A percentile compares a stretch with the other conserved stretches of the same genome.
phyloP scores from a whole-genome alignment of 768 basidiomycete genomes.

The Lepiota subincarnata region DNA sequence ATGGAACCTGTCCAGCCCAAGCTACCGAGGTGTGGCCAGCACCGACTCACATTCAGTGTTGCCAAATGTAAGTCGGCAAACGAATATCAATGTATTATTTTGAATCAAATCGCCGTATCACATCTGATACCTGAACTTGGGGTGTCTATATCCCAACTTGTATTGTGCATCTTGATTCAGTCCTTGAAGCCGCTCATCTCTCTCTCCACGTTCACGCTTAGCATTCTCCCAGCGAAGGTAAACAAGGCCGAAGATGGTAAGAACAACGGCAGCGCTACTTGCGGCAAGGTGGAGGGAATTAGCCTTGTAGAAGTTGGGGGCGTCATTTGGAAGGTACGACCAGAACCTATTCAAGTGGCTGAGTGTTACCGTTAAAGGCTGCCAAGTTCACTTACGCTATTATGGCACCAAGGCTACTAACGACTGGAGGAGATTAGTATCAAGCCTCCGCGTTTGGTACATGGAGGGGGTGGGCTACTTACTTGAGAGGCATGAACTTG shows the following conservation, averaged over 20 bases:
- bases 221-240: constrained; percentile 34
- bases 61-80: no score
- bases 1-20: no score
- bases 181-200: constrained; percentile 30
- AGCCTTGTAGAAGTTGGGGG: constrained; percentile 34
- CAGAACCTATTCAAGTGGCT: constrained; percentile 23
- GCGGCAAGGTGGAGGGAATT: constrained; percentile 14
- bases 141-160: no score
- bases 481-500: constrained; percentile 28
- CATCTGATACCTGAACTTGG: no score
- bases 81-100: no score
- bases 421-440: constrained; percentile 20
- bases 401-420: constrained; percentile 34
- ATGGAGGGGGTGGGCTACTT: no score
- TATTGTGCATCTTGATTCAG: constrained; percentile 3
- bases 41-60: no score
- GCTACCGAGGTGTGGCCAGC: no score
- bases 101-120: no score
- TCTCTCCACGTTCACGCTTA: constrained; percentile 31
- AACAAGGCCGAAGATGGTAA: constrained; percentile 20
- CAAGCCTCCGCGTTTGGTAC: no score
- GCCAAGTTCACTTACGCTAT: constrained; percentile 26
- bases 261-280: constrained; percentile 17
- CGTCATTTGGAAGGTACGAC: constrained; percentile 37
- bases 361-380: neutral